phyloP scores from a whole-genome alignment of 306 rosid genomes.

The Pyrus communis region DNA sequence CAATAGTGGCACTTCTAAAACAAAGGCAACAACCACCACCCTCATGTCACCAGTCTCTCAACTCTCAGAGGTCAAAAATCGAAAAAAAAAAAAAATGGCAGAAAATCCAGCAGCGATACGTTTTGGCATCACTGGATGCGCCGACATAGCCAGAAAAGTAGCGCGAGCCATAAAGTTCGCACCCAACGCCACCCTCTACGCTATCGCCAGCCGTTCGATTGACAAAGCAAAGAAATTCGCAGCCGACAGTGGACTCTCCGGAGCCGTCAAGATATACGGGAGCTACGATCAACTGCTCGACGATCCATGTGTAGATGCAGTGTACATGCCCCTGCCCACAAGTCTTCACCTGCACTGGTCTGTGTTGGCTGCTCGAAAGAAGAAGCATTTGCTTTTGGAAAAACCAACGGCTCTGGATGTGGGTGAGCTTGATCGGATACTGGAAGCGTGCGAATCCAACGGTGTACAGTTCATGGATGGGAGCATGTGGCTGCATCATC shows the following conservation, averaged over 20 bases:
- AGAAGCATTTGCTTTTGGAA: conserved; percentile 74
- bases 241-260: conserved; percentile 19
- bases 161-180: conserved; percentile 61
- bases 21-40: background rate
- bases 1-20: background rate
- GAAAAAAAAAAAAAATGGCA: conserved; percentile 5
- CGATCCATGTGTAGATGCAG: conserved; percentile 62
- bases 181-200: conserved; percentile 52
- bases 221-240: conserved; percentile 56
- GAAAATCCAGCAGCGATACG: conserved; percentile 22
- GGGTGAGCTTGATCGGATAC: conserved; percentile 51
- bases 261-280: conserved; percentile 39
- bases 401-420: conserved; percentile 61
- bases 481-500: conserved; percentile 81
- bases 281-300: conserved; percentile 55
- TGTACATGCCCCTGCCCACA: conserved; percentile 71
- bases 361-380: conserved; percentile 52
- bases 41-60: background rate
- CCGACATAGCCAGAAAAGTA: conserved; percentile 58
- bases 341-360: conserved; percentile 64
- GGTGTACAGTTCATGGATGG: conserved; percentile 87
- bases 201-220: conserved; percentile 61
- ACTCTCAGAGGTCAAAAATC: background rate
- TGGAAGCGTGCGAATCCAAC: conserved; percentile 55
- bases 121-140: conserved; percentile 67